Evolutionary conservation across 2,329 filamentous ascomycete genomes (phyloP), one percentile per base, ranked within the genome.

Genomic region (Ophiosphaerella korrae): DNA sequence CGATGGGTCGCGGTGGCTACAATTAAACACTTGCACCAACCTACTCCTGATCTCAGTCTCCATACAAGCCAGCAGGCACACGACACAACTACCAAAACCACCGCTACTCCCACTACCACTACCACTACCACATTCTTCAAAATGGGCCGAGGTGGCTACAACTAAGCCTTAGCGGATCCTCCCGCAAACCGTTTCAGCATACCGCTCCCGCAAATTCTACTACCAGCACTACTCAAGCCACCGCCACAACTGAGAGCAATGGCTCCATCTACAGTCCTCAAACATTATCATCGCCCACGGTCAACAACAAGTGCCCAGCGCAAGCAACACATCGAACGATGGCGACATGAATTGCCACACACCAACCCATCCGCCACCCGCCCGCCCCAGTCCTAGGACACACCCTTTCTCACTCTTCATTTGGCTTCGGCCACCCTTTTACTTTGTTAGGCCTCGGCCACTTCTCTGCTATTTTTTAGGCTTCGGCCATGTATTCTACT

Each of bases 1-100:
- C 44, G 52, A 71, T 70, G 68, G 68, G 70, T 57, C 70, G 70
- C 42, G 70, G 72, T 57, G 75, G 75, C 43, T 78, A 77, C 72
- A 77, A 77, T 71, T 75, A 66, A 63, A 55, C 36, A 52, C 33
- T 37, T 37, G 31, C 42, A 48, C 46, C 32, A 45, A 24, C 42
- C 45, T 26, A 46, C n/a, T 43, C 31, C 32, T 29, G 38, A 41
- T 18, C 40, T 7, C 46, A 41, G 2, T 34, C 38, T 13, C 39
- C 46, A 32, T 31, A 23, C 48, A 45, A 53, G 45, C 55, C 55
- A 64, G 59, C 29, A 58, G 43, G 53, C 57, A 46, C 49, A 51
- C 51, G 38, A 54, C 37, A 33, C 26, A 29, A 29, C 36, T 57
- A 31, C 41, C 41, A 29, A 3, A 37, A 41, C 38, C 11, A 29